Evolutionary conservation across 345 rosid species (phyloP).

Genomic region (Lepidium sativum): DNA sequence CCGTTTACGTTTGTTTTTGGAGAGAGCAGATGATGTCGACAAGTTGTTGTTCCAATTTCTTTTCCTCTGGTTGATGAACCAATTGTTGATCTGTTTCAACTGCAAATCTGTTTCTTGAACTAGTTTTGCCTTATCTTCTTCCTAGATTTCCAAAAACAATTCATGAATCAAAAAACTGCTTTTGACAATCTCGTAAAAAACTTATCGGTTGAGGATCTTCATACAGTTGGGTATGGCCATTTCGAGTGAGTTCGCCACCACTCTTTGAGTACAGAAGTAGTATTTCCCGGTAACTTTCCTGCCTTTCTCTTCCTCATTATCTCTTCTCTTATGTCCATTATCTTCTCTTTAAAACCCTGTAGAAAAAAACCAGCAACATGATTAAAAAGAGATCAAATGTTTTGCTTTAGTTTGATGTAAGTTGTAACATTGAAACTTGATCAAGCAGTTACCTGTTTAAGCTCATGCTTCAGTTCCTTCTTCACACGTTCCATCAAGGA

Average conservation of each 20-base stretch:
- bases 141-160: constrained; percentile 31
- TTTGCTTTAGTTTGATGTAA: background rate
- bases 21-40: constrained; percentile 44
- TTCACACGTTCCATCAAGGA: constrained; percentile 87
- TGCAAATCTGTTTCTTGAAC: constrained; percentile 82
- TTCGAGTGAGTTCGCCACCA: constrained; percentile 93
- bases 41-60: constrained; percentile 80
- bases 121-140: constrained; percentile 75
- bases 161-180: background rate
- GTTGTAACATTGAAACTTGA: background rate
- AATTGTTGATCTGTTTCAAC: constrained; percentile 78
- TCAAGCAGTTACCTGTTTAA: constrained; percentile 52
- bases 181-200: background rate
- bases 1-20: constrained; percentile 80
- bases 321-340: constrained; percentile 81
- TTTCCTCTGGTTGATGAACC: constrained; percentile 90
- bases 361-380: background rate
- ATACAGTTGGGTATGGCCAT: constrained; percentile 94
- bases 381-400: background rate
- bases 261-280: constrained; percentile 62
- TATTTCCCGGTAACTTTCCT: constrained; percentile 81
- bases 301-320: constrained; percentile 86
- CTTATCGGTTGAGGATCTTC: background rate
- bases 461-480: constrained; percentile 79
- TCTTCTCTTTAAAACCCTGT: constrained; percentile 81